These are phyloP conservation scores for Agrostemma githago DNA, from an alignment of 148 eudicot species.

Conservation along the genomic window DNA sequence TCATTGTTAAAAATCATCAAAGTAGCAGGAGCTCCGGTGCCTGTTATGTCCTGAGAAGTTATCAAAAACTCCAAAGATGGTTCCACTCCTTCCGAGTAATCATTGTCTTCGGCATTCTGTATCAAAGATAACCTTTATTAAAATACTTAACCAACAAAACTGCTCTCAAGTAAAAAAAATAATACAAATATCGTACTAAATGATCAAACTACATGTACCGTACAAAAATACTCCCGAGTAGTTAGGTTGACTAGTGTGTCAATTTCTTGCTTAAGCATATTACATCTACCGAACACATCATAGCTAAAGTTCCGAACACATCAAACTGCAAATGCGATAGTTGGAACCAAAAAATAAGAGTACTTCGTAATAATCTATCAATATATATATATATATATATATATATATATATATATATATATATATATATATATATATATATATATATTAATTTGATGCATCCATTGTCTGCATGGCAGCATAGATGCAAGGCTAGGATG, in stretches of 20 bases:
- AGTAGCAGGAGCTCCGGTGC: constrained; percentile 57
- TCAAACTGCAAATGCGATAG: background rate
- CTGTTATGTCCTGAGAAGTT: constrained; percentile 56
- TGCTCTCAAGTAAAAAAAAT: no score
- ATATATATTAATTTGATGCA: no score
- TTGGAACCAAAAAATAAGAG: no score
- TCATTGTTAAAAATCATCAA: constrained; percentile 64
- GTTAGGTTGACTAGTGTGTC: background rate
- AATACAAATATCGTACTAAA: no score
- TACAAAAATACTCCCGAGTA: background rate
- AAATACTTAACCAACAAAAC: background rate
- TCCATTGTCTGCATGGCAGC: no score
- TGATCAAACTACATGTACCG: background rate
- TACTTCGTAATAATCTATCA: no score
- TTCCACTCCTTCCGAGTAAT: constrained; percentile 47
- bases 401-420: no score
- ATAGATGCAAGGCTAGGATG: no score
- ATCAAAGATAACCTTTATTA: background rate
- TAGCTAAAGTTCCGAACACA: background rate
- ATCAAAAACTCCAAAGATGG: constrained; percentile 64
- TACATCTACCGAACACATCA: background rate
- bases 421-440: no score
- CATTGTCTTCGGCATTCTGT: constrained; percentile 83
- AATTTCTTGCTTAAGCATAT: no score
- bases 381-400: no score